Conservation (phyloP, 305 asterid species). For the Andrographis paniculata region DNA sequence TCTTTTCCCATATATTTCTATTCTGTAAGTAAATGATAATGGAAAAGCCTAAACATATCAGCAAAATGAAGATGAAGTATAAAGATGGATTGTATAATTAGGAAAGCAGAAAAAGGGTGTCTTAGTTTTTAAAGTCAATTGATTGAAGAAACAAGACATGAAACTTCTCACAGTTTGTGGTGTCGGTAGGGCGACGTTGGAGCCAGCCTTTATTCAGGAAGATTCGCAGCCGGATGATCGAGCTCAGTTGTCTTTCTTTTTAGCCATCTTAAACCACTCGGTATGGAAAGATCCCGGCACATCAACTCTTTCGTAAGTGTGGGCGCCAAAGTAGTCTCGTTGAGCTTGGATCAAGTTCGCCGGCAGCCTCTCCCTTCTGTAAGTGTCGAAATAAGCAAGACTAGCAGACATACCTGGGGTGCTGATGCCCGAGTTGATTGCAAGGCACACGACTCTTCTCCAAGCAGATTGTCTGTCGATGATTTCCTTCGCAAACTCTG, state of each 20-base stretch:
- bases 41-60: no score
- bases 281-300: constrained; percentile 43
- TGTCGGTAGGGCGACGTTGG: background rate
- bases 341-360: constrained; percentile 96
- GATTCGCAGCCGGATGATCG: background rate
- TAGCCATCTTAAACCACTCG: constrained; percentile 42
- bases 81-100: no score
- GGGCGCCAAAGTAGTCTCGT: constrained; percentile 94
- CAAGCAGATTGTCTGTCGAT: constrained; percentile 86
- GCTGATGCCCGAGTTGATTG: constrained; percentile 79
- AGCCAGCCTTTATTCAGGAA: background rate
- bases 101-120: no score
- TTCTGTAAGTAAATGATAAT: no score
- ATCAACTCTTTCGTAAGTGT: constrained; percentile 82
- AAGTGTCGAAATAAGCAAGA: constrained; percentile 88
- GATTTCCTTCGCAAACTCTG: constrained; percentile 84
- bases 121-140: no score
- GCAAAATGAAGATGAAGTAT: no score
- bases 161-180: background rate
- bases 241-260: constrained; percentile 27
- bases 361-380: constrained; percentile 79
- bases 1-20: no score
- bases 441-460: constrained; percentile 84
- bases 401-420: constrained; percentile 97
- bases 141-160: background rate